Percentiles rank a stretch among this genome's conserved stretches.
These are phyloP conservation scores for Trypanosoma platydactyli DNA, from an alignment of 208 protist genomes.

Conservation along the genomic window DNA sequence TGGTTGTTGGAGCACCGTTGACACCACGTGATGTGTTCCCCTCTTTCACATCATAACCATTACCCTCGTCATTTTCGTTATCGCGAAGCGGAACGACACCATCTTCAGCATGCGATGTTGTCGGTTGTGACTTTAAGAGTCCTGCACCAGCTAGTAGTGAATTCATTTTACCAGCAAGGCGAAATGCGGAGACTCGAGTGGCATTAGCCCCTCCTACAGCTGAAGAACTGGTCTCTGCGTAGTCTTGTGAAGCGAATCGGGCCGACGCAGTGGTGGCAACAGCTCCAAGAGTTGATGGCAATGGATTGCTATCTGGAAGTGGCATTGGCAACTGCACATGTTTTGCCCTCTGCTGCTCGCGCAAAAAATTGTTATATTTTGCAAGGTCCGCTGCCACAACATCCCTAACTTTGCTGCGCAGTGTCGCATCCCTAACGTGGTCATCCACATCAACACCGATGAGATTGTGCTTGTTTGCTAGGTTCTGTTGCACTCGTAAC, in stretches of 20 bases:
- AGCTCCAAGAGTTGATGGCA: conserved; percentile 67
- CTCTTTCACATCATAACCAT: neutral
- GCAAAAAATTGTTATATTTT: conserved; percentile 77
- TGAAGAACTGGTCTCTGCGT: conserved; percentile 8
- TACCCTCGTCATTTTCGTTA: conserved; percentile 26
- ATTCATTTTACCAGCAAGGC: conserved; percentile 58
- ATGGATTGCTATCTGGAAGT: conserved; percentile 69
- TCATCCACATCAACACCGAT: conserved; percentile 79
- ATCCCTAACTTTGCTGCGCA: conserved; percentile 62
- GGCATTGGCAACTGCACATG: conserved; percentile 82
- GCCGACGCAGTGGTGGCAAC: conserved; percentile 55
- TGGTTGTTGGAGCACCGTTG: conserved; percentile 31
- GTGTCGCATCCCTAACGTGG: conserved; percentile 49
- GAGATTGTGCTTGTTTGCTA: conserved; percentile 73
- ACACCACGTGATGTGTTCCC: neutral
- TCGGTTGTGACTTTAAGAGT: conserved; percentile 36
- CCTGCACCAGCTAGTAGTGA: conserved; percentile 57
- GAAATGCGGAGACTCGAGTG: conserved; percentile 38
- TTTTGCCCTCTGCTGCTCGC: conserved; percentile 61
- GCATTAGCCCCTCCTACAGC: conserved; percentile 12
- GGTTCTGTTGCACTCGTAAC: conserved; percentile 45
- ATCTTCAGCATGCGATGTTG: conserved; percentile 6
- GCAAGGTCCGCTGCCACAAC: conserved; percentile 68
- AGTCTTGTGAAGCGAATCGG: conserved; percentile 9
- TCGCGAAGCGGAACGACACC: conserved; percentile 19